Evolutionary conservation across 139 green algal genomes (phyloP).

Genomic region (Ettlia oleoabundans): DNA sequence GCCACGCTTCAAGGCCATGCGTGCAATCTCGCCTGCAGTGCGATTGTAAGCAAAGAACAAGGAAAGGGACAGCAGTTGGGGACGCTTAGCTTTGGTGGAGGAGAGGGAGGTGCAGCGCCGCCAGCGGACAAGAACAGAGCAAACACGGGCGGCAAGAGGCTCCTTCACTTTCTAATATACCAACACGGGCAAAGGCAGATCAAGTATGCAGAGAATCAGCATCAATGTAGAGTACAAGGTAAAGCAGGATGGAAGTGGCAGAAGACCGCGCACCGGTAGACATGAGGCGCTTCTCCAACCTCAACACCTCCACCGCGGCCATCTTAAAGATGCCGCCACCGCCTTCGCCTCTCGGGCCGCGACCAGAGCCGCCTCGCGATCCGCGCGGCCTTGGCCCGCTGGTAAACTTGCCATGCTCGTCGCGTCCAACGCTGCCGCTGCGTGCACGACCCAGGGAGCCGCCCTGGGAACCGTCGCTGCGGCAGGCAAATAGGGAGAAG

Average conservation of each 20-base stretch:
- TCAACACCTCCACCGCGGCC: slow-evolving; percentile 76
- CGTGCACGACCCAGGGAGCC: not conserved
- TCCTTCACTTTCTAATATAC: too few relatives aligned
- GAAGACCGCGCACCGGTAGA: slow-evolving; percentile 76
- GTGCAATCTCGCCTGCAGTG: slow-evolving; percentile 55
- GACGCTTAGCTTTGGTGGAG: too few relatives aligned
- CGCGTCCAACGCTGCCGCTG: slow-evolving; percentile 16
- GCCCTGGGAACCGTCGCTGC: slow-evolving; percentile 18
- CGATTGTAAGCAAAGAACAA: too few relatives aligned
- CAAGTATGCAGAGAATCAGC: too few relatives aligned
- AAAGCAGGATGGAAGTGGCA: too few relatives aligned
- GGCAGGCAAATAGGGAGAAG: slow-evolving; percentile 1
- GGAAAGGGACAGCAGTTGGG: not conserved
- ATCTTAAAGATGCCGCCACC: slow-evolving; percentile 84
- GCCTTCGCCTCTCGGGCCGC: slow-evolving; percentile 16
- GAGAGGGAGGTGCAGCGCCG: too few relatives aligned
- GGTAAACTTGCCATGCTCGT: slow-evolving; percentile 29
- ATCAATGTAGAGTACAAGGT: too few relatives aligned
- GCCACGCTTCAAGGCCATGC: slow-evolving; percentile 63
- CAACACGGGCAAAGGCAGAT: too few relatives aligned
- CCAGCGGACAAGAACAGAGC: too few relatives aligned
- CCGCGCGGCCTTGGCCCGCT: not conserved
- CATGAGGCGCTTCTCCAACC: slow-evolving; percentile 75
- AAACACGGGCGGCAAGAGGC: too few relatives aligned
- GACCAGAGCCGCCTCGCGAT: not conserved